Evolutionary conservation across 2,329 filamentous ascomycete genomes (phyloP), one percentile per base, ranked within the genome.

Genomic region (Tolypocladium cylindrosporum): DNA sequence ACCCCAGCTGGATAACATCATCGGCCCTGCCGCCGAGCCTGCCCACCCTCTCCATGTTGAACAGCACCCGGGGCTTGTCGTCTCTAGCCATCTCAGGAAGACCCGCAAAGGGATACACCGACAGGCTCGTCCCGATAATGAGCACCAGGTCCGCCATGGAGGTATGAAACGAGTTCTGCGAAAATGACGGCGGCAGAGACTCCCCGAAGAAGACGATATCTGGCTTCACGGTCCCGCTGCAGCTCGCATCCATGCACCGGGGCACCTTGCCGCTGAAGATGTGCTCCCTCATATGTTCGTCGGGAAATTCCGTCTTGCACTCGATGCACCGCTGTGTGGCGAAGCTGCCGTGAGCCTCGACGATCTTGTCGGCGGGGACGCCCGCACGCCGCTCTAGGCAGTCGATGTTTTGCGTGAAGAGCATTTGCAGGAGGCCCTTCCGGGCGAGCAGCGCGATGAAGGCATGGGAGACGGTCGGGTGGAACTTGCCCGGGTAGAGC

Each of bases 401-500:
- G 75, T 99, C 94, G 64, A 99, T 97, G 68, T 99, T 99, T 69
- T 99, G 94, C 0, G 94, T 97, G 72, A 97, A 99, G 56, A 94
- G 83, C 77, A 91, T 94, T 63, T 88, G 77, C 31, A 99, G 77
- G 45, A 93, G 77, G 4, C 84, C 85, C 74, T 95, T 96, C 60
- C 86, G 78, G 58, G 92, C 82, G 19, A 97, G 84, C 31, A 99
- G 78, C 16, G 85, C 81, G 66, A 99, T 86, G 73, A 99, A 99
- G 41, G 84, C 87, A 74, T 99, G 94, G 2, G 91, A 89, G 57
- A 97, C 79, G 1, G 94, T 99, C 0, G 94, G 94, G 57, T 87
- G 81, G 75, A 89, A 97, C 66, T 88, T 88, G 21, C 92, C 93
- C 0, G 94, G 94, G 68, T 96, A 96, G 4, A 99, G 81, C 74